phyloP scores from a whole-genome alignment of 139 green algal species.

The Dunaliella sp. region DNA sequence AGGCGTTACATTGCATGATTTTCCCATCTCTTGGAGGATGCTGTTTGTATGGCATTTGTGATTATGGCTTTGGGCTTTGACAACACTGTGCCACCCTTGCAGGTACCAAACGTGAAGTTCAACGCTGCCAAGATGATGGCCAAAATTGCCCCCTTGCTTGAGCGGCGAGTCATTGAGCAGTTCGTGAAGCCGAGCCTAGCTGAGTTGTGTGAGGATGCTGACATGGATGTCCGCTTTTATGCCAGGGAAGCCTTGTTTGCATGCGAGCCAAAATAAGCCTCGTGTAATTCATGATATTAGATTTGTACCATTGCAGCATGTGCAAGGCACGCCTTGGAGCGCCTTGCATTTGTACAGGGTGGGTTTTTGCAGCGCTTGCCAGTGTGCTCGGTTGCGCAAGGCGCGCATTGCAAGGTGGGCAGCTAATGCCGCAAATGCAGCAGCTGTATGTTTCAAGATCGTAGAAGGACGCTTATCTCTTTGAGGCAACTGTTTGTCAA shows the following conservation, averaged over 20 bases:
- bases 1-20: no score
- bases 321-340: background rate
- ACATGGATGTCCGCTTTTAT: slow-evolving; percentile 94
- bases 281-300: background rate
- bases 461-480: no score
- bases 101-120: slow-evolving; percentile 91
- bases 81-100: no score
- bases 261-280: slow-evolving; percentile 31
- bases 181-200: slow-evolving; percentile 81
- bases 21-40: no score
- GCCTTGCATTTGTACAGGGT: background rate
- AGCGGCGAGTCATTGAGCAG: slow-evolving; percentile 60
- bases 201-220: slow-evolving; percentile 80
- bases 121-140: slow-evolving; percentile 92
- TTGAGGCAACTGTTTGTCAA: no score
- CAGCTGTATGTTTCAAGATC: no score
- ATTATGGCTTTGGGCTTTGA: no score
- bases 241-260: slow-evolving; percentile 63
- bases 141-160: slow-evolving; percentile 69
- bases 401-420: no score
- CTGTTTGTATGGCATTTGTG: no score
- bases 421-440: no score
- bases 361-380: background rate
- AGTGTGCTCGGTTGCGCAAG: background rate
- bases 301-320: background rate